Evolutionary conservation across 805 yeast species (phyloP), one percentile per base, ranked within the genome.

Genomic region (Schizosaccharomyces cryophilus): DNA sequence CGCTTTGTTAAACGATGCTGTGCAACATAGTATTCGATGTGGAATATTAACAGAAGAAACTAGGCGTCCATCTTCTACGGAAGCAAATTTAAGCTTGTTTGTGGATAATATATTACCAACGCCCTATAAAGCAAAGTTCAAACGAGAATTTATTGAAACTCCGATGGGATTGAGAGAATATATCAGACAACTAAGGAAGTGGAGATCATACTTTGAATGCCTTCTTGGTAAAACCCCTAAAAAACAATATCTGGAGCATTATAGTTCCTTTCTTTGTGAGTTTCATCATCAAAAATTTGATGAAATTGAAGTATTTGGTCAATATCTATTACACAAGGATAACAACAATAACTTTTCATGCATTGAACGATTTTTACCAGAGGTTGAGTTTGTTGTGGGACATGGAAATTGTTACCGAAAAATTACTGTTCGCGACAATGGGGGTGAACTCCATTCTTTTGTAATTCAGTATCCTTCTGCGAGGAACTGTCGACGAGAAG

Each of bases 271-370:
- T 38, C 76, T 93, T 70, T 84, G 95, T 69, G 96, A 89, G 69
- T 93, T 94, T 80, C 98, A 93, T 72, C 95, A 93, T 70, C 97
- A 93, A 71, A 93, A 88, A 72, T 93, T 93, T 69, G 99, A 93
- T 70, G 98, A 93, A 60, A 87, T 93, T 62, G 98, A 93, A 70
- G 82, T 93, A 62, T 98, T 98, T 0, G 98, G 99, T 1, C 99
- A 93, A 69, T 93, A 93, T 68, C 74, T 89, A 68, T 75, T 87
- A 73, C 66, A 65, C 31, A 85, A 83, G 69, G 97, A 90, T 67
- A 87, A 79, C 70, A 90, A 87, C 69, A 71, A 80, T 17, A 95
- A 90, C 70, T 94, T 93, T 70, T 79, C 87, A 60, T 90, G 93
- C 76, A 87, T 93, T 67, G 96, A 88, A 64, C 77, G 98, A 62